phyloP scores from a whole-genome alignment of 1,284 basidiomycete genomes.

The Rhodotorula sp. region DNA sequence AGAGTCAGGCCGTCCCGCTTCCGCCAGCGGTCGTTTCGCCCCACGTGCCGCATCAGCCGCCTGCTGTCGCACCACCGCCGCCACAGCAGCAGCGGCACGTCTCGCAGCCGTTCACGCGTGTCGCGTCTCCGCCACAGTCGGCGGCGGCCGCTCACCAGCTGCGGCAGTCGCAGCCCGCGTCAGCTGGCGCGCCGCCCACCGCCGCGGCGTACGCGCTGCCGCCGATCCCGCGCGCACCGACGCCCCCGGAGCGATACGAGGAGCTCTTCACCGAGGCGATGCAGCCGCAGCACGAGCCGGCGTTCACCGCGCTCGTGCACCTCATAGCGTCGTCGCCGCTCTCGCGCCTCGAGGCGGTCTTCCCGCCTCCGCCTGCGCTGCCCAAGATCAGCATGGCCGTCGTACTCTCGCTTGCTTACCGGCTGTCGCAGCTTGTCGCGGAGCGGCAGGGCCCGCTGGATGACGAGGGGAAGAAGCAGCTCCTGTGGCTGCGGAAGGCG shows the following conservation, averaged over 20 bases:
- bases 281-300: slow-evolving; percentile 30
- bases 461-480: slow-evolving; percentile 11
- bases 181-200: not conserved
- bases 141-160: slow-evolving; percentile 4
- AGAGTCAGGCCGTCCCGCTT: not conserved
- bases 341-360: slow-evolving; percentile 27
- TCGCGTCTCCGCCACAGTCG: not conserved
- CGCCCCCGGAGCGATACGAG: slow-evolving; percentile 25
- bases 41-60: not conserved
- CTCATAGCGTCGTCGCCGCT: slow-evolving; percentile 25
- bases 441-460: slow-evolving; percentile 1
- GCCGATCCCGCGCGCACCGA: slow-evolving; percentile 21
- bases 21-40: slow-evolving; percentile 2
- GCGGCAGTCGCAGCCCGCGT: not conserved
- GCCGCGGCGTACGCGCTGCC: slow-evolving; percentile 6
- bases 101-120: not conserved
- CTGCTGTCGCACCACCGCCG: not conserved
- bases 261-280: slow-evolving; percentile 35
- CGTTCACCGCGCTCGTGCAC: slow-evolving; percentile 23
- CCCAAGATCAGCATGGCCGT: slow-evolving; percentile 28
- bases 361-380: slow-evolving; percentile 12
- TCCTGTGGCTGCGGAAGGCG: slow-evolving; percentile 26
- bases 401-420: slow-evolving; percentile 29
- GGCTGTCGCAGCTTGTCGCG: slow-evolving; percentile 23
- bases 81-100: not conserved